Evolutionary conservation across 306 rosid genomes (phyloP).

Genomic region (Crataegus laevigata): DNA sequence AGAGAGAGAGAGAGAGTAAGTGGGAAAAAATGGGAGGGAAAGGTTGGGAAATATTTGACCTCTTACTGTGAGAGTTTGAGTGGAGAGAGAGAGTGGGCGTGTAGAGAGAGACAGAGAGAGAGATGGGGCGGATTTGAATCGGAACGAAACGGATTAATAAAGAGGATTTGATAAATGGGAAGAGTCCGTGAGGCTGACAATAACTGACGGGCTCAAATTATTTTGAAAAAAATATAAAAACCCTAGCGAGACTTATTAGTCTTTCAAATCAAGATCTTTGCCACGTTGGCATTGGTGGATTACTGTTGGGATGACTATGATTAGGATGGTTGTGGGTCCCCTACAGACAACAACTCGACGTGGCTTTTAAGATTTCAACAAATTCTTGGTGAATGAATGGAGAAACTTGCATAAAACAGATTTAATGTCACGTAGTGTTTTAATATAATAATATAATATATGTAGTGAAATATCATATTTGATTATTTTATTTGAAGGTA

Average conservation of each 20-base stretch:
- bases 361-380: background rate
- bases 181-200: slow-evolving; percentile 24
- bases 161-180: slow-evolving; percentile 27
- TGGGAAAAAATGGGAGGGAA: slow-evolving; percentile 44
- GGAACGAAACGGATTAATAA: slow-evolving; percentile 20
- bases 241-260: background rate
- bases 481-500: too few species aligned
- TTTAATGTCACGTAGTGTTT: too few species aligned
- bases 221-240: background rate
- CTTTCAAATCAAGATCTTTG: too few species aligned
- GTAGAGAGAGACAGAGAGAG: background rate
- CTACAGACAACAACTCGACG: background rate
- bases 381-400: background rate
- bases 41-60: slow-evolving; percentile 36
- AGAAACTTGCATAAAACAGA: background rate
- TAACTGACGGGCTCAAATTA: slow-evolving; percentile 1
- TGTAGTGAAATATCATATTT: too few species aligned
- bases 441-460: too few species aligned
- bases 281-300: background rate
- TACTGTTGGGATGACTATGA: background rate
- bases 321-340: background rate
- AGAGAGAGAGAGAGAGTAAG: too few species aligned
- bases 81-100: background rate
- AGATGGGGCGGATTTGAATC: slow-evolving; percentile 43
- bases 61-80: background rate